Base-by-base conservation (phyloP, 2,329 filamentous ascomycete species). In the Monilinia fructigena region DNA sequence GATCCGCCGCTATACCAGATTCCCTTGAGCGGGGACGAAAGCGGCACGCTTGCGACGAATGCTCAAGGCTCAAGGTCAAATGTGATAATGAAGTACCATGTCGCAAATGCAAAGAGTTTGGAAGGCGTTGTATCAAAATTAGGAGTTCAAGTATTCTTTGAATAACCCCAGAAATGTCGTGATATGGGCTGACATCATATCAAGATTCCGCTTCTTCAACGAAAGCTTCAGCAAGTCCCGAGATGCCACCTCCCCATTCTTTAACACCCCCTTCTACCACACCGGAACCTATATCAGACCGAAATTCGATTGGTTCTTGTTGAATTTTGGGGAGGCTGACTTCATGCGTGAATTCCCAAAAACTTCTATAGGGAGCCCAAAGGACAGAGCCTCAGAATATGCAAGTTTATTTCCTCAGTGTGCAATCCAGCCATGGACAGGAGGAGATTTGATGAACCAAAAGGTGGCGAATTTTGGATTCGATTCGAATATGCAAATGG, bases 21-120 rank as follows among this genome's bases (percentile, higher is more conserved):
- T 74, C 74, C 1, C 63, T 76, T 2, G 75, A 76, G 55, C 65
- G 75, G 65, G 75, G 75, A n/a, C 71, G 75, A 20, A 76, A 76
- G 67, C 69, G 74, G 35, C 75, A 75, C 68, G 75, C 75, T 16
- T 76, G 74, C 67, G 73, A 76, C 55, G 73, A 76, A 59, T 76
- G 75, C 65, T 75, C 74, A 28, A 67, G 75, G 56, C 64, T 76
- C 40, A 76, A 76, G 65, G 71, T 76, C 65, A 76, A 76, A 67
- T 76, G 75, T 67, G 75, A 76, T 67, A 75, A 72, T 58, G 70
- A 74, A 61, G 69, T 72, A 12, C 75, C 75, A 1, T 76, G 75
- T 65, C 69, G 70, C 40, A 76, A 76, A 66, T 76, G 75, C 62
- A 70, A 67, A 26, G 75, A 76, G 45, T 75, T 75, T 69, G 74